These are phyloP conservation scores for Coemansia sp. DNA, from an alignment of 192 early-diverging fungal genomes.

Conservation along the genomic window DNA sequence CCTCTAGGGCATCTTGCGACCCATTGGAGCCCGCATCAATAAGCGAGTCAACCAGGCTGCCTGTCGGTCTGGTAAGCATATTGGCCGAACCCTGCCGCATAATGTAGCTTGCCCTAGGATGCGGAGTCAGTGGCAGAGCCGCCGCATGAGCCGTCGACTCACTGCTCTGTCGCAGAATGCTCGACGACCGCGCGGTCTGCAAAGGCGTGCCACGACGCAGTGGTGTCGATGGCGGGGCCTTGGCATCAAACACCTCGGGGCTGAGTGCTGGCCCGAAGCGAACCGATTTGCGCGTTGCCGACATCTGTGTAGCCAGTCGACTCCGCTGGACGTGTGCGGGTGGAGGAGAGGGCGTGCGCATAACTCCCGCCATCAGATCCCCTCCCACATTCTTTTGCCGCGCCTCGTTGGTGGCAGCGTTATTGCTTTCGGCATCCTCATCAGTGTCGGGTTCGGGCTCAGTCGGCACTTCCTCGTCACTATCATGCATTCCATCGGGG, in stretches of 20 bases:
- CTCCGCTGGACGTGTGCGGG: too few relatives aligned
- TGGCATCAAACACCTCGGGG: conserved; percentile 59
- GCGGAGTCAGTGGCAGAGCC: conserved; percentile 1
- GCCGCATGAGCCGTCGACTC: too few relatives aligned
- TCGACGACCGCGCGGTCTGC: conserved; percentile 24
- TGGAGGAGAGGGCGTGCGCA: too few relatives aligned
- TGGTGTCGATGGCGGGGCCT: conserved; percentile 54
- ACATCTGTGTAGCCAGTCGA: too few relatives aligned
- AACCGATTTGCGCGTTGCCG: conserved; percentile 40
- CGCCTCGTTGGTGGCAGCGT: too few relatives aligned
- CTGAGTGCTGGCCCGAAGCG: conserved; percentile 57
- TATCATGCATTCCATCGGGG: too few relatives aligned
- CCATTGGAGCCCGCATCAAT: too few relatives aligned
- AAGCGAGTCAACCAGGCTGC: too few relatives aligned
- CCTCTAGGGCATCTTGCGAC: conserved; percentile 1
- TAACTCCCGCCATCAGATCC: too few relatives aligned
- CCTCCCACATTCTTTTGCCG: too few relatives aligned
- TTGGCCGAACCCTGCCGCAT: too few relatives aligned
- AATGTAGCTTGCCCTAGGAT: neutral
- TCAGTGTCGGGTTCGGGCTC: conserved; percentile 31
- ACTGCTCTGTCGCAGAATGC: conserved; percentile 29
- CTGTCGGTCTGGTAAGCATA: too few relatives aligned
- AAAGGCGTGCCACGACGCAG: conserved; percentile 54
- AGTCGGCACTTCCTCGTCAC: conserved; percentile 28
- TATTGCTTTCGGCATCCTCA: conserved; percentile 5